Percentiles rank a stretch among this genome's conserved stretches.
phyloP scores from a whole-genome alignment of 2,329 filamentous ascomycete species.

The Calonectria pauciramosa region DNA sequence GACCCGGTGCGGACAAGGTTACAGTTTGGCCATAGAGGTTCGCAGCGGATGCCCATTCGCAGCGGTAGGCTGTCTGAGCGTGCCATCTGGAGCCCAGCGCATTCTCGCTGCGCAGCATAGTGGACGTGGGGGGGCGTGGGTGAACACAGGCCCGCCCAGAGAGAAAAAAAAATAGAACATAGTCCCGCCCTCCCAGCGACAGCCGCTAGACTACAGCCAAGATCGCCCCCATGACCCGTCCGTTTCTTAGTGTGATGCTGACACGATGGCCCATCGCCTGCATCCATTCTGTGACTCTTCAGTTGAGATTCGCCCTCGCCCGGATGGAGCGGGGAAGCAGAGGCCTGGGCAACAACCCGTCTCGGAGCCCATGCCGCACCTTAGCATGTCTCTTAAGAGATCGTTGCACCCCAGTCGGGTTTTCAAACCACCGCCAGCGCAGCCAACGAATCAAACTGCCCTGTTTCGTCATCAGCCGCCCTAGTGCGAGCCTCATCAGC shows the following conservation, averaged over 20 bases:
- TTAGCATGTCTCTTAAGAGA: conserved; percentile 6
- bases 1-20: not conserved
- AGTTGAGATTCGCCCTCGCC: not conserved
- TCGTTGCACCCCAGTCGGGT: conserved; percentile 8
- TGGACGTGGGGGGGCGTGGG: conserved; percentile 1
- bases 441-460: conserved; percentile 36
- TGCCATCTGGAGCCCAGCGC: not conserved
- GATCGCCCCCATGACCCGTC: not conserved
- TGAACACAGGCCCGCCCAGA: not conserved
- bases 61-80: not conserved
- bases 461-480: conserved; percentile 38
- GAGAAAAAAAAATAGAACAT: not conserved
- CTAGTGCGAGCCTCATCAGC: conserved; percentile 20
- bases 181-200: not conserved
- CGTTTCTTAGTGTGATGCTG: not conserved
- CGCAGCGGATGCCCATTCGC: not conserved
- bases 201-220: not conserved
- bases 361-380: not conserved
- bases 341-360: not conserved
- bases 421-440: conserved; percentile 4
- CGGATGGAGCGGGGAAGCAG: conserved; percentile 15
- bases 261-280: not conserved
- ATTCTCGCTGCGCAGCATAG: not conserved
- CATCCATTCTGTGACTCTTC: not conserved
- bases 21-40: conserved; percentile 5